phyloP scores from a whole-genome alignment of 352 stramenopile genomes.

The Phytopythium delawarense region DNA sequence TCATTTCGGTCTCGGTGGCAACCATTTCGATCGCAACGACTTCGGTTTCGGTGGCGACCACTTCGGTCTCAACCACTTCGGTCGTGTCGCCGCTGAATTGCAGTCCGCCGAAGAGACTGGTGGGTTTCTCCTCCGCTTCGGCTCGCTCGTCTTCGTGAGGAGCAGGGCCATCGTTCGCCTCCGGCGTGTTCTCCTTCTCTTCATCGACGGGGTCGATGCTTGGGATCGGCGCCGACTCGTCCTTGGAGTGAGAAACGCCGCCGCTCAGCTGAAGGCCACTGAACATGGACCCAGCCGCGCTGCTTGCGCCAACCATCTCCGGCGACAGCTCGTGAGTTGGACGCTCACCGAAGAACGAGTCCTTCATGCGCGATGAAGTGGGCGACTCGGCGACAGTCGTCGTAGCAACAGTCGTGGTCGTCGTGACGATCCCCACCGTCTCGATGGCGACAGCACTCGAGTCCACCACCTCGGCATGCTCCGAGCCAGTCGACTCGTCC shows the following conservation, averaged over 20 bases:
- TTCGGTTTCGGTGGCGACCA: background rate
- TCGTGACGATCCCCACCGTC: constrained; percentile 3
- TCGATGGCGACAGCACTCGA: background rate
- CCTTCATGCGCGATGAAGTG: constrained; percentile 38
- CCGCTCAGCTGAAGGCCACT: constrained; percentile 41
- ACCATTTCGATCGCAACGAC: background rate
- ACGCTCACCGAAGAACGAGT: constrained; percentile 46
- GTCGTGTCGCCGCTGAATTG: background rate
- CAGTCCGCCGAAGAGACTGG: constrained; percentile 6
- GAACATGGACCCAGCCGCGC: constrained; percentile 32
- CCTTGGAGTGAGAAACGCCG: background rate
- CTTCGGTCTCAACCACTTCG: background rate
- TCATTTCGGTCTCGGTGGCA: background rate
- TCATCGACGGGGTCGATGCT: background rate
- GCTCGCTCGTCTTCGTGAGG: background rate
- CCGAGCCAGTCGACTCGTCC: constrained; percentile 9
- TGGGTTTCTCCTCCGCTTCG: constrained; percentile 2
- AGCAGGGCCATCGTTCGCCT: background rate
- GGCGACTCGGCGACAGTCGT: constrained; percentile 19
- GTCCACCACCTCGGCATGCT: constrained; percentile 7
- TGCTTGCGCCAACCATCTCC: constrained; percentile 11
- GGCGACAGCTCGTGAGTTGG: constrained; percentile 8
- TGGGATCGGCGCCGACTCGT: background rate
- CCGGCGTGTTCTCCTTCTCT: background rate
- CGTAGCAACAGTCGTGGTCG: background rate